These are phyloP conservation scores for Cryptococcus neoformans DNA, from an alignment of 1,284 basidiomycete genomes.

Conservation along the genomic window DNA sequence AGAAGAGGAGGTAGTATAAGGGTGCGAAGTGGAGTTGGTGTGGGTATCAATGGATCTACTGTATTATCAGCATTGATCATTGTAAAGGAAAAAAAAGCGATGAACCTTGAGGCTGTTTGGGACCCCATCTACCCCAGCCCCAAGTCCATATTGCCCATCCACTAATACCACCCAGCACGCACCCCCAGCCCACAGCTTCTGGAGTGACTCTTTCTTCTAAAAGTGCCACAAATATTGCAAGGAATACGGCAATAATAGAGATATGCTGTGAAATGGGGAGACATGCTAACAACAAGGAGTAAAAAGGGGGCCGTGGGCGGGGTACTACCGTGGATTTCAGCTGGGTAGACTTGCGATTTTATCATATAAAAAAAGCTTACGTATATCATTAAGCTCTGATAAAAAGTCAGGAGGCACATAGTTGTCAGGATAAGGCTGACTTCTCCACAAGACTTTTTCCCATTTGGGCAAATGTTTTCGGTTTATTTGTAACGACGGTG, in stretches of 20 bases:
- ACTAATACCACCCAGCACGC: conserved; percentile 62
- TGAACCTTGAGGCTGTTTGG: background rate
- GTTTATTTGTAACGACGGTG: background rate
- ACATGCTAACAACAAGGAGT: conserved; percentile 67
- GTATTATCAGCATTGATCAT: background rate
- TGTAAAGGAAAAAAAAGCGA: background rate
- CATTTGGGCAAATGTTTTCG: conserved; percentile 50
- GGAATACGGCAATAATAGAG: conserved; percentile 73
- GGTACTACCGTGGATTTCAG: conserved; percentile 17
- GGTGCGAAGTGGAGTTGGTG: conserved; percentile 35
- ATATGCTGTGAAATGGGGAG: conserved; percentile 83
- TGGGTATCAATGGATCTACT: conserved; percentile 54
- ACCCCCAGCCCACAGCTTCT: conserved; percentile 64
- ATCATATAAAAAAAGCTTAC: conserved; percentile 53
- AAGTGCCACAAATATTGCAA: conserved; percentile 73
- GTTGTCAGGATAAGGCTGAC: conserved; percentile 75
- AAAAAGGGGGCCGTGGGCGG: conserved; percentile 53
- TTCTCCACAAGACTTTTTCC: conserved; percentile 83
- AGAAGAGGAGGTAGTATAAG: conserved; percentile 80
- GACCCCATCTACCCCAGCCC: conserved; percentile 17
- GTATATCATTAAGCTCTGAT: conserved; percentile 68
- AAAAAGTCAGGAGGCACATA: conserved; percentile 77
- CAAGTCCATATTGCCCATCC: conserved; percentile 59
- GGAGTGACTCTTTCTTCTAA: conserved; percentile 64
- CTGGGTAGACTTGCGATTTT: background rate